Conservation (phyloP, 192 early-diverging fungal species). For the Pecoramyces ruminantium region DNA sequence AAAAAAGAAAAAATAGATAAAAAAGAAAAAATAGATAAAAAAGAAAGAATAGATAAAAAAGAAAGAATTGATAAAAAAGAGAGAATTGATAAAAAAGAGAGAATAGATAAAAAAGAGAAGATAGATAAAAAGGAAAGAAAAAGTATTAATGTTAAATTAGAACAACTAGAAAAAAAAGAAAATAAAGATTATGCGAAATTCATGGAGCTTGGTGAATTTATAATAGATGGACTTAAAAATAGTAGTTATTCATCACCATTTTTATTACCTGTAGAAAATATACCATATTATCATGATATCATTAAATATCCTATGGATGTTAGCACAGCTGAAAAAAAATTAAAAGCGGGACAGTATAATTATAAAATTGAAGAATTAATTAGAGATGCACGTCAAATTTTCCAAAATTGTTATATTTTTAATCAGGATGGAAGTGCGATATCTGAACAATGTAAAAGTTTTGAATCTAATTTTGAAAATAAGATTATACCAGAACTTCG, state of each 20-base stretch:
- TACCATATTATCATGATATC: slow-evolving; percentile 40
- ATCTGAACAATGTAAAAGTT: background rate
- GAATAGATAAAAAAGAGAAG: background rate
- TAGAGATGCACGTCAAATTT: slow-evolving; percentile 38
- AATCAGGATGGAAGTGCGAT: background rate
- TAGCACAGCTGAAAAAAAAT: slow-evolving; percentile 34
- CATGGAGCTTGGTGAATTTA: slow-evolving; percentile 3
- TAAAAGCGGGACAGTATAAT: slow-evolving; percentile 23
- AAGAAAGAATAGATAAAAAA: no score
- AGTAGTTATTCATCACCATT: slow-evolving; percentile 30
- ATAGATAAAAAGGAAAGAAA: background rate
- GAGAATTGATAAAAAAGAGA: no score
- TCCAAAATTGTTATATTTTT: slow-evolving; percentile 6
- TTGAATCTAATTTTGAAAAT: background rate
- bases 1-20: background rate
- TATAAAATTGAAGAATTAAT: slow-evolving; percentile 24
- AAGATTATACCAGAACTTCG: background rate
- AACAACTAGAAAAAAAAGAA: background rate
- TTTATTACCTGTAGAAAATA: slow-evolving; percentile 44
- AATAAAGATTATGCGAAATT: background rate
- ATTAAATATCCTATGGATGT: slow-evolving; percentile 63
- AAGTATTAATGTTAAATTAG: background rate
- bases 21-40: no score
- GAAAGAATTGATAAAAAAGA: no score
- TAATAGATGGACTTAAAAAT: slow-evolving; percentile 18